Percentiles rank a stretch among this genome's conserved stretches.
These are phyloP conservation scores for Pseudozyma pruni DNA, from an alignment of 1,284 basidiomycete species.

Conservation along the genomic window DNA sequence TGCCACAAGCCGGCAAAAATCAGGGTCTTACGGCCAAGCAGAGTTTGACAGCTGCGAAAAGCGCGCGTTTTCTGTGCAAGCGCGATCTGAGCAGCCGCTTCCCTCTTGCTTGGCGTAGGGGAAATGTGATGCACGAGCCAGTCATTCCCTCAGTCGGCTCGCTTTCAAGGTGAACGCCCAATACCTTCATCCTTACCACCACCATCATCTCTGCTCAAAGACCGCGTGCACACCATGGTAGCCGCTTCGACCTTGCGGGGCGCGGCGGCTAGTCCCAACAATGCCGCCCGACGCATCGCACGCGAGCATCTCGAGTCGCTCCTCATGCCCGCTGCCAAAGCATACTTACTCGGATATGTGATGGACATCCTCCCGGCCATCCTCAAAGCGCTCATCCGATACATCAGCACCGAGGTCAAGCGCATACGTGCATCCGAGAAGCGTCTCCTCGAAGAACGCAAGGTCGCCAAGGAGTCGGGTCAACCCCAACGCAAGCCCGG, in stretches of 20 bases:
- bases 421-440: constrained; percentile 36
- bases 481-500: constrained; percentile 9
- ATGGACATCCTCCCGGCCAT: constrained; percentile 59
- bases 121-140: not conserved
- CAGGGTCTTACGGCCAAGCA: not conserved
- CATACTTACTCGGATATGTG: constrained; percentile 57
- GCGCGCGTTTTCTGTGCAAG: not conserved
- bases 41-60: constrained; percentile 14
- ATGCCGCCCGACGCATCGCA: constrained; percentile 9
- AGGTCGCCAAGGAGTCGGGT: constrained; percentile 19
- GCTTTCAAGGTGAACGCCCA: not conserved
- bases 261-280: constrained; percentile 3
- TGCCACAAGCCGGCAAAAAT: too few species aligned
- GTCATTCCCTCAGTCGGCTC: not conserved
- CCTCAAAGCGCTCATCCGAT: constrained; percentile 56
- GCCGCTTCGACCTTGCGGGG: constrained; percentile 7
- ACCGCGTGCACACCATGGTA: constrained; percentile 11
- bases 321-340: constrained; percentile 54
- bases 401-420: constrained; percentile 39
- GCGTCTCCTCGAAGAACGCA: constrained; percentile 38
- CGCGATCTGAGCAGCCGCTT: too few species aligned
- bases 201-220: not conserved
- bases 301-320: constrained; percentile 38
- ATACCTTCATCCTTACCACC: too few species aligned
- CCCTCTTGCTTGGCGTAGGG: constrained; percentile 8